Evolutionary conservation across 192 early-diverging fungal species (phyloP).

Genomic region (Mortierella antarctica): DNA sequence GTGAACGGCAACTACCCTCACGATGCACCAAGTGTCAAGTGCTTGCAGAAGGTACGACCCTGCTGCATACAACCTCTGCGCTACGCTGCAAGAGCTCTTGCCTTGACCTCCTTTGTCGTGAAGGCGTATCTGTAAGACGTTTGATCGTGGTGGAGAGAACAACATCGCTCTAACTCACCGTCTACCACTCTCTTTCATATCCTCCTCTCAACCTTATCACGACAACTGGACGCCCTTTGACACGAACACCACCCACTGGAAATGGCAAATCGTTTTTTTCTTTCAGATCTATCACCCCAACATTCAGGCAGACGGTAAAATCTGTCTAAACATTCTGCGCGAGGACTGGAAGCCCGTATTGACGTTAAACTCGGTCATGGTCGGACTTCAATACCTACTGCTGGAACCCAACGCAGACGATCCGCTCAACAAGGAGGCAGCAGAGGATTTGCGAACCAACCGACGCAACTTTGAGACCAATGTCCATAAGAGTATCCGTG

Average conservation of each 20-base stretch:
- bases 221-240: neutral
- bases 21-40: constrained; percentile 93
- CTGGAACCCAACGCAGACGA: constrained; percentile 96
- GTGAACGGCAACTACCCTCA: constrained; percentile 93
- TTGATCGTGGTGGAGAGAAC: no score
- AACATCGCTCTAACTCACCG: no score
- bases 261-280: neutral
- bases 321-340: constrained; percentile 96
- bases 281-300: constrained; percentile 95
- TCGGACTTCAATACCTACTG: constrained; percentile 93
- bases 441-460: constrained; percentile 80
- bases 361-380: constrained; percentile 88
- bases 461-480: constrained; percentile 77
- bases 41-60: constrained; percentile 80
- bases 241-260: neutral
- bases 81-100: no score
- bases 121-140: no score
- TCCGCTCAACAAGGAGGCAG: constrained; percentile 97
- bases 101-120: no score
- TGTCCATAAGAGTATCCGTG: constrained; percentile 81
- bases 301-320: constrained; percentile 95
- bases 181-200: no score
- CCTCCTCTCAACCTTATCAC: no score
- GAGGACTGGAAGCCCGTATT: constrained; percentile 99
- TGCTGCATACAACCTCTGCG: neutral